phyloP scores from a whole-genome alignment of 441 rosid species.

The Sinapis alba region DNA sequence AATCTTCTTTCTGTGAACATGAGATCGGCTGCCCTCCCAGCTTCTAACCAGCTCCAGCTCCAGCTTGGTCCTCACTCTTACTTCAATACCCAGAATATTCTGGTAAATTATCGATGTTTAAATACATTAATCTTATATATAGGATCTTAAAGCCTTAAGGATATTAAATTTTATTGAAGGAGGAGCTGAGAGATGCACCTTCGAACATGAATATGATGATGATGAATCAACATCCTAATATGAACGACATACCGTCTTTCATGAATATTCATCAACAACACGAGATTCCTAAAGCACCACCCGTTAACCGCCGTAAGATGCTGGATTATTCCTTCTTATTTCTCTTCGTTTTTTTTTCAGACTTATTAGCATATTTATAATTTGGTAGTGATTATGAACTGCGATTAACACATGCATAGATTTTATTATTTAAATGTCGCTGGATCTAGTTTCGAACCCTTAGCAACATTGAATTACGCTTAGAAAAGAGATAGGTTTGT shows the following conservation, averaged over 20 bases:
- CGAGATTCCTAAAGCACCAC: conserved; percentile 68
- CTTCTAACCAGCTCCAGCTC: conserved; percentile 75
- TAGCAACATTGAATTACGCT: conserved; percentile 1
- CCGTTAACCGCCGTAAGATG: conserved; percentile 73
- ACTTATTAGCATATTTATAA: neutral
- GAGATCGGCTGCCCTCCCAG: conserved; percentile 62
- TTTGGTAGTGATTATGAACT: neutral
- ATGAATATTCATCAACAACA: conserved; percentile 61
- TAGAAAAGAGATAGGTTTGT: neutral
- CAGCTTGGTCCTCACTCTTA: conserved; percentile 65
- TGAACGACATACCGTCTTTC: conserved; percentile 42
- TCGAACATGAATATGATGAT: conserved; percentile 61
- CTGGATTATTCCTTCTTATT: neutral
- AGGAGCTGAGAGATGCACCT: conserved; percentile 64
- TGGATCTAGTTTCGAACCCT: conserved; percentile 20
- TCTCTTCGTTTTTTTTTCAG: neutral
- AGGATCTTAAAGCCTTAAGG: neutral
- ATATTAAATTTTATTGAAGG: conserved; percentile 44
- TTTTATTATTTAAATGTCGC: neutral
- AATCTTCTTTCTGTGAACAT: conserved; percentile 76
- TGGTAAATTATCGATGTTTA: conserved; percentile 47
- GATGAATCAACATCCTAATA: conserved; percentile 62
- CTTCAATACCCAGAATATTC: conserved; percentile 67
- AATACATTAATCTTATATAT: neutral
- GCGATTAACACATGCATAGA: conserved; percentile 18